phyloP scores from a whole-genome alignment of 75 land plant genomes.

The Ceratopteris richardii region DNA sequence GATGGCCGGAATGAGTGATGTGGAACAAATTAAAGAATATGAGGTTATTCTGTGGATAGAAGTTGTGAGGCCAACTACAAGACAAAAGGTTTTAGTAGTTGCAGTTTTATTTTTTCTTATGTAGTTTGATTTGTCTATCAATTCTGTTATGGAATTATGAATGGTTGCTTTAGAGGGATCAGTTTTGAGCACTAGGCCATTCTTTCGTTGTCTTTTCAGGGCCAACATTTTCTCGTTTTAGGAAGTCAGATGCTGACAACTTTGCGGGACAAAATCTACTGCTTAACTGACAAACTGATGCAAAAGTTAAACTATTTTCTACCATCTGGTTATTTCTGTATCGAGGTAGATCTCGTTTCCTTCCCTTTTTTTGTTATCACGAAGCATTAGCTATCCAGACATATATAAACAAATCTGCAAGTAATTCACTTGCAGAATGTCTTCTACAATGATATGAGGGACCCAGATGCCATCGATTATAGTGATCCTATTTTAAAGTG shows the following conservation, averaged over 20 bases:
- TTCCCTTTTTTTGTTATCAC: not conserved
- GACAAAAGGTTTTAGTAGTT: no score
- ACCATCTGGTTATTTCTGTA: conserved; percentile 84
- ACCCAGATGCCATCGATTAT: conserved; percentile 65
- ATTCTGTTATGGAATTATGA: no score
- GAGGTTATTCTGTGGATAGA: no score
- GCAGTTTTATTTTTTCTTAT: no score
- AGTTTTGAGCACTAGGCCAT: not conserved
- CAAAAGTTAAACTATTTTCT: conserved; percentile 46
- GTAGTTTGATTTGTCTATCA: no score
- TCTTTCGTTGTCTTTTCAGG: no score
- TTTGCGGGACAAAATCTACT: conserved; percentile 69
- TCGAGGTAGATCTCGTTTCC: conserved; percentile 42
- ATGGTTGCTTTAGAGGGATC: no score
- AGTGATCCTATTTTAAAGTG: conserved; percentile 66
- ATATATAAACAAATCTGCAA: not conserved
- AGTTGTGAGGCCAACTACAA: no score
- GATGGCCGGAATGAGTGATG: no score
- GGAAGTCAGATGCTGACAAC: conserved; percentile 79
- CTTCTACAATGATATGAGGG: conserved; percentile 79
- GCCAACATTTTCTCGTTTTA: conserved; percentile 73
- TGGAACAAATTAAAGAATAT: no score
- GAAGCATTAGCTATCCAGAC: no score
- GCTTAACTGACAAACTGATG: conserved; percentile 73
- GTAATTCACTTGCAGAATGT: conserved; percentile 19